phyloP scores from a whole-genome alignment of 306 rosid species.

The Potentilla sterilis region DNA sequence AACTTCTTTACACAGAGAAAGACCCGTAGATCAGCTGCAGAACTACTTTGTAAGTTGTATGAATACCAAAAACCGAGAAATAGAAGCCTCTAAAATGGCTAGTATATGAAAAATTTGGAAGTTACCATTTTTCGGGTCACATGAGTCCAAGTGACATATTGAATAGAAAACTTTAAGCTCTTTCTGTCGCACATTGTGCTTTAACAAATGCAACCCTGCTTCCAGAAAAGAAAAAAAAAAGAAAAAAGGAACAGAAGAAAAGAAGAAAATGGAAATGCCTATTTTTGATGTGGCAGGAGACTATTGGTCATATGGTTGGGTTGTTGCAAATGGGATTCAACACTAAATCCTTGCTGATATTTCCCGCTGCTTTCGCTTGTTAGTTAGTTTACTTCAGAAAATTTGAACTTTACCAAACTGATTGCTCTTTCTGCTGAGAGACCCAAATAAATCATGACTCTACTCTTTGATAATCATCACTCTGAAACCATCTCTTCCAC shows the following conservation, averaged over 20 bases:
- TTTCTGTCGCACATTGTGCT: neutral
- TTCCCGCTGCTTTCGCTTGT: slow-evolving; percentile 31
- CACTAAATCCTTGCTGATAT: slow-evolving; percentile 4
- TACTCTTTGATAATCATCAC: slow-evolving; percentile 4
- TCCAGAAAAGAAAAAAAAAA: neutral
- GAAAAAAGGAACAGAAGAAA: neutral
- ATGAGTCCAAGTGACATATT: neutral
- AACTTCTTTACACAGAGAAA: neutral
- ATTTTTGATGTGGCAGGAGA: neutral
- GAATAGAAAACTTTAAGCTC: neutral
- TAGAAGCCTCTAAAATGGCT: neutral
- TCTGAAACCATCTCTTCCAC: slow-evolving; percentile 10
- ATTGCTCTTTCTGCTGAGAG: neutral
- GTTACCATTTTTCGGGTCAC: neutral
- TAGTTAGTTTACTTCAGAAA: slow-evolving; percentile 24
- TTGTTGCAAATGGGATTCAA: neutral
- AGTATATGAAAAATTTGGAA: neutral
- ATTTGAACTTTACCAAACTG: slow-evolving; percentile 1
- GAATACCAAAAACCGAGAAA: neutral
- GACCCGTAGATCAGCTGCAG: neutral
- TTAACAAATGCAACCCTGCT: neutral
- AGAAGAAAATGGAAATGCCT: neutral
- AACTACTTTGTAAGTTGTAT: neutral
- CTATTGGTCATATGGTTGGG: slow-evolving; percentile 4
- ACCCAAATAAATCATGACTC: neutral